Base-by-base conservation (phyloP, 2,329 filamentous ascomycete genomes). In the Fusarium stilboides region DNA sequence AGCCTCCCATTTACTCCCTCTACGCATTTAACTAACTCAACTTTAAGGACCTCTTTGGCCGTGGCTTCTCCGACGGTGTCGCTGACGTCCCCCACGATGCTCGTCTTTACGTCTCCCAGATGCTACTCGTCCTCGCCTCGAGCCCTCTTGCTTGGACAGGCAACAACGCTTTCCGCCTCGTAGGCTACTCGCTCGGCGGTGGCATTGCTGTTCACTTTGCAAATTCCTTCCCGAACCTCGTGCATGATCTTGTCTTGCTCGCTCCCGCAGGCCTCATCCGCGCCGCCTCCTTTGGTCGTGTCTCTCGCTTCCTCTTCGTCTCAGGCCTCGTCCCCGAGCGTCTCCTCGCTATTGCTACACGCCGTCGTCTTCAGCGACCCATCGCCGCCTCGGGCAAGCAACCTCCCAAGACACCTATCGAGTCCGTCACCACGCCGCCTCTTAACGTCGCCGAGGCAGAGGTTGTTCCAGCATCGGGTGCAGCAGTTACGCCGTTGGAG, bases 141-240 rank as follows among this genome's bases (percentile, higher is more conserved):
- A 94, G 92, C 3, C 84, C 88, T 0, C 80, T 95, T 4, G 71
- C 88, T 15, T 94, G 92, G 92, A 90, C 88, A 0, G 87, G 88
- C 43, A 67, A 76, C 15, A 74, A 77, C 43, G 85, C 83, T 47
- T 89, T 96, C 75, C 86, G 86, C 47, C 79, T 97, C 20, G 81
- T 94, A 14, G 94, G 94, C 13, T 97, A 96, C 80, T 94, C 92
- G 0, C 86, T 97, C 1, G 94, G 94, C 59, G 94, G 94, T 46
- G 92, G 91, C 53, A 90, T 97, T 57, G 89, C 90, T 6, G 88
- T 90, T 8, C 88, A 90, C 63, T 95, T 97, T 76, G 88, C 92
- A 8, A 88, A 88, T 12, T 86, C 89, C 60, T 94, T 94, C 75
- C 92, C 93, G 0, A 77, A 87, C 47, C 82, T 95, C 57, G 85